These are phyloP conservation scores for Penicillium cataractarum DNA, from an alignment of 495 filamentous ascomycete species.

Conservation along the genomic window DNA sequence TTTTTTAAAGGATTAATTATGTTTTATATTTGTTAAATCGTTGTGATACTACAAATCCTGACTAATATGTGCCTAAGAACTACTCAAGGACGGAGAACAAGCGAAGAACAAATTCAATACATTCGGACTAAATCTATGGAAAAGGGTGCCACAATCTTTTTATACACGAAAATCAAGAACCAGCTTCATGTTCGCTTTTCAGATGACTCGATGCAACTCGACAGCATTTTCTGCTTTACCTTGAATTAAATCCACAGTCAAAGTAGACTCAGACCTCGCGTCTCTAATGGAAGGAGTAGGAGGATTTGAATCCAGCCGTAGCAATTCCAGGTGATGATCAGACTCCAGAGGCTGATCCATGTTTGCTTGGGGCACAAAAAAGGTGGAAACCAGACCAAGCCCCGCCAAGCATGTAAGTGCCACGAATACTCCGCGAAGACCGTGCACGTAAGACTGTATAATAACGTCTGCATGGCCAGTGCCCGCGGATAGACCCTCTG, in stretches of 20 bases:
- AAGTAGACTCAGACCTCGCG: background rate
- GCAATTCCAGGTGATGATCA: conserved; percentile 6
- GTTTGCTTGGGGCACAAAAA: background rate
- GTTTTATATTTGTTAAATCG: too few species aligned
- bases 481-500: background rate
- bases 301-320: background rate
- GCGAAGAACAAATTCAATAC: background rate
- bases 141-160: background rate
- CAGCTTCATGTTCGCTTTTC: conserved; percentile 1
- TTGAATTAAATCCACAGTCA: background rate
- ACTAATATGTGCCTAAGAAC: too few species aligned
- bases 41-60: too few species aligned
- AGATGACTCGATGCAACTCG: conserved; percentile 4
- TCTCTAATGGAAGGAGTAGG: background rate
- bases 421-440: background rate
- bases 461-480: background rate
- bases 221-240: background rate
- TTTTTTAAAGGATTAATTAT: too few species aligned
- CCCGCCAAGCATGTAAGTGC: conserved; percentile 6
- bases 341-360: conserved; percentile 10
- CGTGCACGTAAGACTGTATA: conserved; percentile 8
- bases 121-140: conserved; percentile 1
- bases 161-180: conserved; percentile 4
- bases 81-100: too few species aligned
- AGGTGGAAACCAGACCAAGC: background rate